Conservation (phyloP, 2,329 filamentous ascomycete species). For the Hypoxylon sp. region DNA sequence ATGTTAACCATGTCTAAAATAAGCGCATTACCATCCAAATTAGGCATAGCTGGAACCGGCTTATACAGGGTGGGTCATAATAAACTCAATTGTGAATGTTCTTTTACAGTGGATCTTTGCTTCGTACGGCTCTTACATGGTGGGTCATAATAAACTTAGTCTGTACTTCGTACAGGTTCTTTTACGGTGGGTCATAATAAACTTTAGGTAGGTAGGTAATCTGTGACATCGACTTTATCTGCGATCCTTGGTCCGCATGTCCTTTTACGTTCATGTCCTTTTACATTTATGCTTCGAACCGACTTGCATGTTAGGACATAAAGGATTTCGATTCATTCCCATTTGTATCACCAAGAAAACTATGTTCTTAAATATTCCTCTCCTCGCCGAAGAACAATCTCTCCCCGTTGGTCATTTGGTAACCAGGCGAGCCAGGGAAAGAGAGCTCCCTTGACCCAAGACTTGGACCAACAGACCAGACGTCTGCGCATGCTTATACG, state of each 20-base stretch:
- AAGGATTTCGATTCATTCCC: constrained; percentile 4
- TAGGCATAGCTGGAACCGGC: neutral
- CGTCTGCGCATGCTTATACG: neutral
- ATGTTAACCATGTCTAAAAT: constrained; percentile 5
- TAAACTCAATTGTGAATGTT: no score
- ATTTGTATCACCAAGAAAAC: neutral
- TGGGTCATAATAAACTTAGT: neutral
- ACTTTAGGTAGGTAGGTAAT: no score
- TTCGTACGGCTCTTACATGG: neutral
- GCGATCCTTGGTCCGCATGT: neutral
- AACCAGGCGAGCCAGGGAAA: neutral
- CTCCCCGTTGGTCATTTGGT: neutral
- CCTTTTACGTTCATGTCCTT: neutral
- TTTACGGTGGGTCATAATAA: neutral
- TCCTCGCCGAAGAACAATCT: neutral
- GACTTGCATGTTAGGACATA: neutral
- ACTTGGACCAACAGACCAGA: neutral
- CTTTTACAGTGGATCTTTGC: no score
- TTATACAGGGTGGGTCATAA: neutral
- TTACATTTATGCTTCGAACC: neutral
- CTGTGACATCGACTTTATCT: neutral
- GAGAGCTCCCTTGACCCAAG: neutral
- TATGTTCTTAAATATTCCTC: neutral
- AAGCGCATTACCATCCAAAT: neutral
- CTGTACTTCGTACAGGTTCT: no score